Conservation (phyloP, 2,329 filamentous ascomycete genomes). For the Albifimbria verrucaria region DNA sequence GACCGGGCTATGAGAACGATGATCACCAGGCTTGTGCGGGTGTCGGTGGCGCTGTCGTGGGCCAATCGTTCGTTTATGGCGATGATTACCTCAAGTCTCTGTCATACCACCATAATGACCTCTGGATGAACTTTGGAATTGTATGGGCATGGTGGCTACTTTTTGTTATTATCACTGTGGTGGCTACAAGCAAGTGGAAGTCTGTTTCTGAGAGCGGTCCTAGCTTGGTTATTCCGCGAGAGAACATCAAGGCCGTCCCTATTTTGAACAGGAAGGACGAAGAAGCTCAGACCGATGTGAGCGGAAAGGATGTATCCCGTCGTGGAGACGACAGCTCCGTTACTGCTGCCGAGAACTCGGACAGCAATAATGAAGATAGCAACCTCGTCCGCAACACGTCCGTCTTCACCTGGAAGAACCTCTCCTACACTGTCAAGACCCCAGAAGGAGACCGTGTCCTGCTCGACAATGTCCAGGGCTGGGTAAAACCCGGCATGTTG, state of each 20-base stretch:
- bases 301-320: slow-evolving; percentile 16
- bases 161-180: slow-evolving; percentile 56
- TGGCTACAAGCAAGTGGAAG: slow-evolving; percentile 55
- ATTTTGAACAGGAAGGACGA: slow-evolving; percentile 39
- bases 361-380: slow-evolving; percentile 17
- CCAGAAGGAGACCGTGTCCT: slow-evolving; percentile 61
- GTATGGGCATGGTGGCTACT: slow-evolving; percentile 62
- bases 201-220: slow-evolving; percentile 48
- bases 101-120: slow-evolving; percentile 46
- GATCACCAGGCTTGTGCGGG: slow-evolving; percentile 53
- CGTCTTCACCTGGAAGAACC: slow-evolving; percentile 71
- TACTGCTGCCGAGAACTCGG: slow-evolving; percentile 9
- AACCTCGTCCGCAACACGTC: slow-evolving; percentile 60
- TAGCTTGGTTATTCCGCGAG: slow-evolving; percentile 59
- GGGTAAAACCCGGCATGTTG: slow-evolving; percentile 76
- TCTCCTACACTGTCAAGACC: slow-evolving; percentile 66
- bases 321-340: slow-evolving; percentile 9
- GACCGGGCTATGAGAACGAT: slow-evolving; percentile 41
- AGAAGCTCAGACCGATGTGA: slow-evolving; percentile 37
- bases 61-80: slow-evolving; percentile 47
- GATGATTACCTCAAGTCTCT: slow-evolving; percentile 57
- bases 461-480: slow-evolving; percentile 77
- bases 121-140: slow-evolving; percentile 62
- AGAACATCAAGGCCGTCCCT: slow-evolving; percentile 41
- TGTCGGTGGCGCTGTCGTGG: slow-evolving; percentile 50